phyloP scores from a whole-genome alignment of 1,284 basidiomycete genomes.

The Malassezia furfur region DNA sequence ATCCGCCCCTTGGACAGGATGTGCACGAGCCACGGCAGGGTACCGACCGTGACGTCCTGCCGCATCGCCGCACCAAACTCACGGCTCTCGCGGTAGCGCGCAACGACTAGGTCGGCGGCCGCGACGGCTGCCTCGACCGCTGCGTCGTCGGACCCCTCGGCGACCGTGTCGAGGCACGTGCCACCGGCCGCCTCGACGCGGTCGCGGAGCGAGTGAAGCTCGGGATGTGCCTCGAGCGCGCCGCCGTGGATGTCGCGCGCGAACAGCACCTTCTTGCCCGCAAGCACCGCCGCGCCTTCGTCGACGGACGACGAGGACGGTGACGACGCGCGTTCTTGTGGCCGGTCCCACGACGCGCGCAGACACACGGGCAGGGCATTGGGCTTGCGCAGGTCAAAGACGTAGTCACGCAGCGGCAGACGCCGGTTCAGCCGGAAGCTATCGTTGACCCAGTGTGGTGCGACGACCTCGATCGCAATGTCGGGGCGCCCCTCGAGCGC shows the following conservation, averaged over 20 bases:
- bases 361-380: conserved; percentile 26
- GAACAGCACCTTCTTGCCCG: conserved; percentile 22
- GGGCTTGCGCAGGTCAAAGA: conserved; percentile 56
- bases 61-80: conserved; percentile 64
- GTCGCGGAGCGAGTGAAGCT: conserved; percentile 13
- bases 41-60: conserved; percentile 61
- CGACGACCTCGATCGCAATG: conserved; percentile 57
- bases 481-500: conserved; percentile 53
- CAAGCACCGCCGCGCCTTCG: conserved; percentile 12
- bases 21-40: conserved; percentile 69
- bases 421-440: conserved; percentile 59
- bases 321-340: conserved; percentile 14
- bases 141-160: conserved; percentile 51
- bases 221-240: conserved; percentile 12
- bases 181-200: conserved; percentile 13
- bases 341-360: conserved; percentile 17
- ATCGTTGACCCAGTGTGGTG: conserved; percentile 78
- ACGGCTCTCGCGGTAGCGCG: conserved; percentile 59
- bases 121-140: conserved; percentile 28
- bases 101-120: conserved; percentile 60
- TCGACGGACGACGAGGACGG: conserved; percentile 13
- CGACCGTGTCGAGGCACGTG: conserved; percentile 51
- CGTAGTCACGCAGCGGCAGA: conserved; percentile 57
- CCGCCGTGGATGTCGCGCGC: conserved; percentile 27
- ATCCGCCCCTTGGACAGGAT: conserved; percentile 60